Evolutionary conservation across 2,329 filamentous ascomycete species (phyloP).

Genomic region (Cercospora sp.): DNA sequence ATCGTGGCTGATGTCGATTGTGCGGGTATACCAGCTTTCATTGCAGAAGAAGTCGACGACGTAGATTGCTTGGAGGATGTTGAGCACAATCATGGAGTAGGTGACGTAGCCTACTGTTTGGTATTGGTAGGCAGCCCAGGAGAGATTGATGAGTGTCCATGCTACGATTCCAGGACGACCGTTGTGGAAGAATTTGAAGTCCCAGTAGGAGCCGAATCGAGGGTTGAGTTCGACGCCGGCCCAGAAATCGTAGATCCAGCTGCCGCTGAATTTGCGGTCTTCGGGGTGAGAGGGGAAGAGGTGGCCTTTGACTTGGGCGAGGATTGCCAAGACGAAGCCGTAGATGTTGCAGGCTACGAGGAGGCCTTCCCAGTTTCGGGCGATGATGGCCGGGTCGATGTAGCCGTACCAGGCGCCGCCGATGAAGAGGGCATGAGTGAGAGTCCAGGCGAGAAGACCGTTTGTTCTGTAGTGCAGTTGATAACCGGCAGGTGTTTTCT

Average conservation of each 20-base stretch:
- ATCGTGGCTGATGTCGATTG: constrained; percentile 30
- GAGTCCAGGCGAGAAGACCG: constrained; percentile 21
- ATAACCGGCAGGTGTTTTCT: constrained; percentile 17
- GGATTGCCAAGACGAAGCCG: constrained; percentile 19
- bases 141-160: constrained; percentile 29
- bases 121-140: constrained; percentile 26
- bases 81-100: constrained; percentile 23
- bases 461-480: constrained; percentile 18
- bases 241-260: constrained; percentile 26
- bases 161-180: constrained; percentile 21
- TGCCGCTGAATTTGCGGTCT: constrained; percentile 25
- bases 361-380: constrained; percentile 26
- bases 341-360: constrained; percentile 24
- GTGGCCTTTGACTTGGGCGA: constrained; percentile 24
- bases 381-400: constrained; percentile 21
- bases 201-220: constrained; percentile 20
- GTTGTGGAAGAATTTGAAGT: constrained; percentile 26
- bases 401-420: constrained; percentile 14
- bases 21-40: constrained; percentile 27
- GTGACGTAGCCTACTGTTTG: constrained; percentile 22
- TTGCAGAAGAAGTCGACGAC: constrained; percentile 29
- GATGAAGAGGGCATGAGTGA: constrained; percentile 22
- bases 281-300: constrained; percentile 20
- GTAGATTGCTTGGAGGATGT: constrained; percentile 25
- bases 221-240: constrained; percentile 26